Percentiles rank a stretch among this genome's conserved stretches.
phyloP scores from a whole-genome alignment of 352 stramenopile genomes.

The Globisporangium cylindrosporum region DNA sequence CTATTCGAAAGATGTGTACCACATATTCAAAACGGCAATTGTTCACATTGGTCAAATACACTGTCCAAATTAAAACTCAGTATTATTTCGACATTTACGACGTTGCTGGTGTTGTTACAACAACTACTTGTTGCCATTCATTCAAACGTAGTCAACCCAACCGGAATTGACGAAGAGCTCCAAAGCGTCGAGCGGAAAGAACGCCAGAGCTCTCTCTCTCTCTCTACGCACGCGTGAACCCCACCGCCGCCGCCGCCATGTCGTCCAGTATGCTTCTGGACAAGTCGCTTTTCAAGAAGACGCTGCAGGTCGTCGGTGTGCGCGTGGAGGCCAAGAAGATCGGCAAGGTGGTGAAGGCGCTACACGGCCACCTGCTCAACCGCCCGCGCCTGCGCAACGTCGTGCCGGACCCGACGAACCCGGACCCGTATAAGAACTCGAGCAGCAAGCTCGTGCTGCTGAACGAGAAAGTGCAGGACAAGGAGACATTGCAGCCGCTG shows the following conservation, averaged over 20 bases:
- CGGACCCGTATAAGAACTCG: slow-evolving; percentile 58
- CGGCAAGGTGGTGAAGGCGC: slow-evolving; percentile 59
- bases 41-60: too few relatives aligned
- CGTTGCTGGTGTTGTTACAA: too few relatives aligned
- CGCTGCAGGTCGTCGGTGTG: slow-evolving; percentile 65
- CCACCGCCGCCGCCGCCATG: slow-evolving; percentile 1
- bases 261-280: slow-evolving; percentile 42
- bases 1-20: too few relatives aligned
- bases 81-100: too few relatives aligned
- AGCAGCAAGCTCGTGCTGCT: slow-evolving; percentile 72
- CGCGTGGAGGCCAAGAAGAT: slow-evolving; percentile 83
- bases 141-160: not conserved
- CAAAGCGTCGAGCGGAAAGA: not conserved
- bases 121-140: too few relatives aligned
- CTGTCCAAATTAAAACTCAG: too few relatives aligned
- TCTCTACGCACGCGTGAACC: not conserved
- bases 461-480: slow-evolving; percentile 57
- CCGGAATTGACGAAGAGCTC: not conserved
- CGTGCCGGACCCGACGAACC: slow-evolving; percentile 60
- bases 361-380: slow-evolving; percentile 76
- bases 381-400: slow-evolving; percentile 70
- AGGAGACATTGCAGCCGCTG: slow-evolving; percentile 51
- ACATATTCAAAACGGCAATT: too few relatives aligned
- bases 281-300: slow-evolving; percentile 69
- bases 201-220: too few relatives aligned